These are phyloP conservation scores for Deinandra increscens DNA, from an alignment of 129 eudicot species.

Conservation along the genomic window DNA sequence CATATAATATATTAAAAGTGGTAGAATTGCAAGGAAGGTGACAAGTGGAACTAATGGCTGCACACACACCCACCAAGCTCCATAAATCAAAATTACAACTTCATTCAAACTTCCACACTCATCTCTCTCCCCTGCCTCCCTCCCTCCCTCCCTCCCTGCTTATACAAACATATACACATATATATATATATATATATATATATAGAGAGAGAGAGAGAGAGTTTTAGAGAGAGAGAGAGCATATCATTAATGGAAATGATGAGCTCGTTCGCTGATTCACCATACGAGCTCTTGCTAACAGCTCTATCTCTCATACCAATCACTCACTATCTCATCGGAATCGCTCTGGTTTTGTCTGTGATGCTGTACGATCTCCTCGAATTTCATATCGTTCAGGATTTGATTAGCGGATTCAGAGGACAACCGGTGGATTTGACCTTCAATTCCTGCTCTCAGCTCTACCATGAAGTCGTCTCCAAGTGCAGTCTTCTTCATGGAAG, in stretches of 20 bases:
- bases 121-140: constrained; percentile 2
- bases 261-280: constrained; percentile 38
- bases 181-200: neutral
- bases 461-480: constrained; percentile 72
- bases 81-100: constrained; percentile 6
- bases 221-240: constrained; percentile 4
- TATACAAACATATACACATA: constrained; percentile 1
- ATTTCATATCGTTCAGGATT: constrained; percentile 62
- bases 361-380: constrained; percentile 66
- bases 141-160: no score
- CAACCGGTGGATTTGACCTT: constrained; percentile 60
- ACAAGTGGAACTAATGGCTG: constrained; percentile 9
- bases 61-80: constrained; percentile 13
- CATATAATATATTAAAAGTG: no score
- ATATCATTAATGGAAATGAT: constrained; percentile 23
- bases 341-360: constrained; percentile 12
- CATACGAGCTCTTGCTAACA: constrained; percentile 55
- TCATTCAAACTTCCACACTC: constrained; percentile 20
- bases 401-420: constrained; percentile 76
- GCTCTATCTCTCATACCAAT: constrained; percentile 60
- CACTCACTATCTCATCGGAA: constrained; percentile 53
- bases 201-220: neutral
- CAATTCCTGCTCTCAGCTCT: constrained; percentile 58
- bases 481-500: constrained; percentile 84
- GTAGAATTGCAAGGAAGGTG: neutral